Evolutionary conservation across 495 filamentous ascomycete species (phyloP).

Genomic region (Xylona heveae): DNA sequence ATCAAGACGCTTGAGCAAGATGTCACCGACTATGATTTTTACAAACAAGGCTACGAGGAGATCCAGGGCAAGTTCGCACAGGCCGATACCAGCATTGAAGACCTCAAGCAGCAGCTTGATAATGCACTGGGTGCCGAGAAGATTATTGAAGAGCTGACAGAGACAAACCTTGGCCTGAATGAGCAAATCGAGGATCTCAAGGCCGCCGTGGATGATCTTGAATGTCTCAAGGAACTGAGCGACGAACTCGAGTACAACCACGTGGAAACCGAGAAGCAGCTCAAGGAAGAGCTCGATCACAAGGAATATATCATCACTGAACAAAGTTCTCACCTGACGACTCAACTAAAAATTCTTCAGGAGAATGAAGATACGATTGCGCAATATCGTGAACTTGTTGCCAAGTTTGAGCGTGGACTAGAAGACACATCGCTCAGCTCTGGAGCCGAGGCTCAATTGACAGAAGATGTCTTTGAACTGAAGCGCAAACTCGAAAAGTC

Average conservation of each 20-base stretch:
- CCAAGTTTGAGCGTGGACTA: conserved; percentile 64
- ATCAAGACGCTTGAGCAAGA: conserved; percentile 66
- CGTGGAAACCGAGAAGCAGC: conserved; percentile 75
- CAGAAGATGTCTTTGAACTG: conserved; percentile 76
- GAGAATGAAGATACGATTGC: conserved; percentile 79
- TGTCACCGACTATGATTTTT: conserved; percentile 40
- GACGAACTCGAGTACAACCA: conserved; percentile 91
- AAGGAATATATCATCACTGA: conserved; percentile 59
- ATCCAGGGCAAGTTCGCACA: conserved; percentile 50
- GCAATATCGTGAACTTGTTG: conserved; percentile 73
- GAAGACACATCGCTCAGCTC: no score
- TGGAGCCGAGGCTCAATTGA: conserved; percentile 73
- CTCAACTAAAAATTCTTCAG: conserved; percentile 56
- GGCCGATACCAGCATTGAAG: conserved; percentile 58
- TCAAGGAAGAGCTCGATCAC: conserved; percentile 81
- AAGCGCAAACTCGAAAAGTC: conserved; percentile 84
- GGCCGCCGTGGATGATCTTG: conserved; percentile 61
- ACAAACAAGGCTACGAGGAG: conserved; percentile 50
- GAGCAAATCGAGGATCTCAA: conserved; percentile 70
- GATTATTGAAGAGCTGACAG: conserved; percentile 80
- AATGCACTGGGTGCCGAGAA: conserved; percentile 70
- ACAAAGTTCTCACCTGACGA: conserved; percentile 36
- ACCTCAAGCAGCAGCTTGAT: conserved; percentile 79
- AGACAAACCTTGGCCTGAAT: conserved; percentile 58
- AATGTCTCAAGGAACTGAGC: conserved; percentile 71